Conservation (phyloP, 2,329 filamentous ascomycete genomes). For the Mariannaea sp. region DNA sequence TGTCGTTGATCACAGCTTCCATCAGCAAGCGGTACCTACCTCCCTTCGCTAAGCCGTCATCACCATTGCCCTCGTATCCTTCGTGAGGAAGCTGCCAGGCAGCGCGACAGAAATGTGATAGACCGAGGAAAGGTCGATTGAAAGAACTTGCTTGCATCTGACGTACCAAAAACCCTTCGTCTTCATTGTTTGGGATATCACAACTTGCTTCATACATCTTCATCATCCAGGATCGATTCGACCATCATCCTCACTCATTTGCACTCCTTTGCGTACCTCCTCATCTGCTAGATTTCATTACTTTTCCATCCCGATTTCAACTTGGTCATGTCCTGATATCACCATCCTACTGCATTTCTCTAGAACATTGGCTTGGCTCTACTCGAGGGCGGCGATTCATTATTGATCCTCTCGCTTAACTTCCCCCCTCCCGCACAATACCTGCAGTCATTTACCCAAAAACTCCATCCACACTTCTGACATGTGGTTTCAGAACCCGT, state of each 20-base stretch:
- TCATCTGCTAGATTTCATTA: neutral
- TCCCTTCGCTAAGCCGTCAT: no score
- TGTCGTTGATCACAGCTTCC: constrained; percentile 15
- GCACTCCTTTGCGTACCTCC: neutral
- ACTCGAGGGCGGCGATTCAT: no score
- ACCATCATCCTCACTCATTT: neutral
- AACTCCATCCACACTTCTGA: neutral
- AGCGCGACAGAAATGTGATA: constrained; percentile 3
- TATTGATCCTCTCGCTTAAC: neutral
- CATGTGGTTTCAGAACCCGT: constrained; percentile 53
- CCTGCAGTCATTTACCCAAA: neutral
- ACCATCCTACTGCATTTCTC: neutral
- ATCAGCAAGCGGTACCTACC: no score
- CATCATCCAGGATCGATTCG: neutral
- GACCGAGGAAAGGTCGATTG: constrained; percentile 6
- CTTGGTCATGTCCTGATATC: no score
- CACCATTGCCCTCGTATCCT: constrained; percentile 1
- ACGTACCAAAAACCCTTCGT: neutral
- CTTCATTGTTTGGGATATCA: constrained; percentile 14
- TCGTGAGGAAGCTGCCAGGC: constrained; percentile 5
- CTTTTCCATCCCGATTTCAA: no score
- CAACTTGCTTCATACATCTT: constrained; percentile 20
- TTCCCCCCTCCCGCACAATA: neutral
- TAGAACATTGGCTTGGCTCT: neutral
- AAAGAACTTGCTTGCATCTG: constrained; percentile 8